Percentiles rank a stretch among this genome's conserved stretches.
phyloP scores from a whole-genome alignment of 2,329 filamentous ascomycete species.

The Ophiostoma perfectum region DNA sequence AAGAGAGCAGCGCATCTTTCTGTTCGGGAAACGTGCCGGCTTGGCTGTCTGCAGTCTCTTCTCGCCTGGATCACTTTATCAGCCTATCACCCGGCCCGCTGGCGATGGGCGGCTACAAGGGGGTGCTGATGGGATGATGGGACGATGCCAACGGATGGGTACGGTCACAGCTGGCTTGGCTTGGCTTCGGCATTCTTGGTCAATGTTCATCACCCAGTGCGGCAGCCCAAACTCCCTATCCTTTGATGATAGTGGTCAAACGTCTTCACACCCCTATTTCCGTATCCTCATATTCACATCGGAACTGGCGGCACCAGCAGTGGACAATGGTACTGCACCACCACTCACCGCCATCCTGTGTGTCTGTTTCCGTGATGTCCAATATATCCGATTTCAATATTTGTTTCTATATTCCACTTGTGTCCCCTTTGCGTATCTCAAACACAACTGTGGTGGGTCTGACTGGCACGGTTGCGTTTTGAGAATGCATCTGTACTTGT shows the following conservation, averaged over 20 bases:
- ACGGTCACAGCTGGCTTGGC: background rate
- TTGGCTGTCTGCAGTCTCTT: background rate
- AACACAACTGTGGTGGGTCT: constrained; percentile 22
- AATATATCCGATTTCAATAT: background rate
- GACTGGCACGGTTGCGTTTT: constrained; percentile 24
- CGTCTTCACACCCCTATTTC: no score
- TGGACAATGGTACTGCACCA: background rate
- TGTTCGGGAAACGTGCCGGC: background rate
- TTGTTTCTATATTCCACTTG: background rate
- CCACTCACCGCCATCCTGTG: background rate
- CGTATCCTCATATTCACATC: no score
- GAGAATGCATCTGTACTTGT: constrained; percentile 15
- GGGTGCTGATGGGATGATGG: background rate
- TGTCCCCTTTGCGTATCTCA: constrained; percentile 20
- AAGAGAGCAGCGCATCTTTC: no score
- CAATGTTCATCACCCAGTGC: background rate
- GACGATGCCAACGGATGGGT: background rate
- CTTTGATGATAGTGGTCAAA: background rate
- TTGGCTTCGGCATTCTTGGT: background rate
- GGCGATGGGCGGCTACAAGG: background rate
- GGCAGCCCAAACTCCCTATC: background rate
- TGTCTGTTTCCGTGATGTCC: background rate
- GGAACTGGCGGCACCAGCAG: no score
- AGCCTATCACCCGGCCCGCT: background rate
- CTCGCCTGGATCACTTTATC: background rate